Conservation (phyloP, 2,329 filamentous ascomycete species). For the Xylaria sp. region DNA sequence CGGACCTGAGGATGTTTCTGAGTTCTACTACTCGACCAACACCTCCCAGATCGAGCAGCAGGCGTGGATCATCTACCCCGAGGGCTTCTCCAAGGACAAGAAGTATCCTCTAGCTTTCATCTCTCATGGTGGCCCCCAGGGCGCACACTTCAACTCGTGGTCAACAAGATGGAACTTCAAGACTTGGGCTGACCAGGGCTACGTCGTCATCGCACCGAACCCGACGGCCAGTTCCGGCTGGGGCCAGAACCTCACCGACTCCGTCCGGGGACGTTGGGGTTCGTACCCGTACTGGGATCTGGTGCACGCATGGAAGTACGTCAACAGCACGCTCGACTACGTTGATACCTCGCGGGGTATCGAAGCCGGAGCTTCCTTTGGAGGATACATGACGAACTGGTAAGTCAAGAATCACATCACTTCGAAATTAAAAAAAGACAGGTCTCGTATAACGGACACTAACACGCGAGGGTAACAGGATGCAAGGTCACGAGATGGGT, state of each 20-base stretch:
- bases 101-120: slow-evolving; percentile 65
- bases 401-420: slow-evolving; percentile 37
- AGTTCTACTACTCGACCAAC: slow-evolving; percentile 52
- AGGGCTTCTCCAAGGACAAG: slow-evolving; percentile 50
- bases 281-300: slow-evolving; percentile 64
- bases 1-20: slow-evolving; percentile 48
- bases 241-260: slow-evolving; percentile 63
- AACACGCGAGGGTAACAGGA: slow-evolving; percentile 49
- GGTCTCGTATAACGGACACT: neutral
- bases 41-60: slow-evolving; percentile 49
- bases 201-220: slow-evolving; percentile 65
- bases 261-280: slow-evolving; percentile 62
- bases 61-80: slow-evolving; percentile 50
- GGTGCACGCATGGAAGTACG: slow-evolving; percentile 63
- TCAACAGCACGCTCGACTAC: slow-evolving; percentile 60
- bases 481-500: slow-evolving; percentile 63
- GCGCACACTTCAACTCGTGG: slow-evolving; percentile 63
- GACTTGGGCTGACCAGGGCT: slow-evolving; percentile 66
- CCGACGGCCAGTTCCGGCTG: slow-evolving; percentile 65
- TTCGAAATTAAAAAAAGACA: neutral
- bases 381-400: slow-evolving; percentile 67
- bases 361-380: slow-evolving; percentile 63
- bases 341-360: slow-evolving; percentile 63
- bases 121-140: slow-evolving; percentile 64
- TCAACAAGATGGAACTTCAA: slow-evolving; percentile 65